Evolutionary conservation across 176 grass and related monocot genomes (phyloP).

Genomic region (Bothriochloa decipiens): DNA sequence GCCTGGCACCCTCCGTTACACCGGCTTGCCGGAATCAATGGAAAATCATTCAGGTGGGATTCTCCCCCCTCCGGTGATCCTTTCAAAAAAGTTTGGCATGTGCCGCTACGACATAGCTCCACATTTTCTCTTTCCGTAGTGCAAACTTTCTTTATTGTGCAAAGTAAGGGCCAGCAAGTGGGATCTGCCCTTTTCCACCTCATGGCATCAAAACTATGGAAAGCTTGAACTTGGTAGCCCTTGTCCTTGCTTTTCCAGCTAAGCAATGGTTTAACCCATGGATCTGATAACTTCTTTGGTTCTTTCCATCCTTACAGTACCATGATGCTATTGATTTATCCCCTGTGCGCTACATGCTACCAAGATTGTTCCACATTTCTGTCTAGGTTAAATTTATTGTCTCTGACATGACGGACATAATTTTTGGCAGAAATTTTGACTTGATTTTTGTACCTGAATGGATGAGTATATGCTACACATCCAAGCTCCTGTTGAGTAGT

Average conservation of each 20-base stretch:
- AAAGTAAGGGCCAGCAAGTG: constrained; percentile 36
- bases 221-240: constrained; percentile 42
- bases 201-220: constrained; percentile 35
- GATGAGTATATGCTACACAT: background rate
- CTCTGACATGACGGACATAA: background rate
- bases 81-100: no score
- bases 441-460: background rate
- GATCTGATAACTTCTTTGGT: constrained; percentile 21
- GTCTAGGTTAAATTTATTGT: background rate
- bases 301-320: constrained; percentile 33
- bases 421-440: background rate
- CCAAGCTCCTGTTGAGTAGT: background rate
- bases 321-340: background rate
- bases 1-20: no score
- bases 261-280: constrained; percentile 31
- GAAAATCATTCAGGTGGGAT: no score
- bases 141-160: constrained; percentile 44
- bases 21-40: no score
- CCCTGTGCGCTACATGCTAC: background rate
- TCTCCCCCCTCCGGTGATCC: no score
- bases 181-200: constrained; percentile 46
- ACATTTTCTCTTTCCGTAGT: constrained; percentile 37
- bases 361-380: background rate
- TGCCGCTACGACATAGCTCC: constrained; percentile 32
- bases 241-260: constrained; percentile 53